Evolutionary conservation across 148 eudicot species (phyloP), one percentile per base, ranked within the genome.

Genomic region (Chenopodium formosanum): DNA sequence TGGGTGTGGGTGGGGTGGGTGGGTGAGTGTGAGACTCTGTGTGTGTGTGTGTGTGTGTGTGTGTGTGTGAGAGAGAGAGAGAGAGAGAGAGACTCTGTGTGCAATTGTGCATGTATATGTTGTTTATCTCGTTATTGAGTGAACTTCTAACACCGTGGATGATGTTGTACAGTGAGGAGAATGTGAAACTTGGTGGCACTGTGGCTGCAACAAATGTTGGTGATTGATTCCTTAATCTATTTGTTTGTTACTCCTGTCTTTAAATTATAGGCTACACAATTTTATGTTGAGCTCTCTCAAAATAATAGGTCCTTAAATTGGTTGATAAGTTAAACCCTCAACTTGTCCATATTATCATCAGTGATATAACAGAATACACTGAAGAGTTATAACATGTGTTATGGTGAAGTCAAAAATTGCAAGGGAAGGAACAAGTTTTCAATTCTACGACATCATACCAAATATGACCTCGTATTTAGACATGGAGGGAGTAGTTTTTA

Each of bases 131-230:
- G 44, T 53, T 68, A 23, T 70, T 27, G 52, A 34, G 66, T 65
- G 67, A 50, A 58, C 13, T 73, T 58, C 67, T 85, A 66, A 79
- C 77, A 75, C 77, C 20, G 67, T 58, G 46, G 90, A 68, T 83
- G 74, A 34, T 62, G 22, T 76, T 84, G 74, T 83, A 74, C 90
- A 91, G 92, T 85, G 88, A 85, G 84, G 79, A 83, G 72, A 79
- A 78, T 66, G 80, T 73, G 53, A 82, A 89, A 82, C 82, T 83
- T 60, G 86, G 82, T 60, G 85, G 68, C 27, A 77, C 85, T 79
- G 83, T 50, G 65, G 63, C 86, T 74, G 29, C 87, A 68, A 87
- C 68, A 85, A 89, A 87, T 84, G 98, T 94, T 80, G 84, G 93
- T 89, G 85, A 82, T 66, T 66, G 72, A 74, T 68, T 74, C 73